Conservation (phyloP, 805 yeast genomes). For the Starmerella sirachaensis region DNA sequence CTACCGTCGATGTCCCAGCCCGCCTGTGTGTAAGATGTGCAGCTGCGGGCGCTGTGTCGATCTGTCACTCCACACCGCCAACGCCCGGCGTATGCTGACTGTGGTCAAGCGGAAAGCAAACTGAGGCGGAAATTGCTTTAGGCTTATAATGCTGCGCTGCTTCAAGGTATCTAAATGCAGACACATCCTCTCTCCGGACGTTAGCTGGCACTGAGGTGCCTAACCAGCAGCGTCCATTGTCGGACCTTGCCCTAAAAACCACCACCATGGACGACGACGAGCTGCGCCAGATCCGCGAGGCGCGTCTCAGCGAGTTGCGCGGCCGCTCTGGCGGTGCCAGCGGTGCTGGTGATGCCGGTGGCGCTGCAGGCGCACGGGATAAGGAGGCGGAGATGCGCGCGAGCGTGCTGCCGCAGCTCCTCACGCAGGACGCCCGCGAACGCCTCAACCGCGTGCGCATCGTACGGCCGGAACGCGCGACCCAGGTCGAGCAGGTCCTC, state of each 20-base stretch:
- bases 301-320: slow-evolving; percentile 78
- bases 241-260: not conserved
- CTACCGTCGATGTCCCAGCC: too few relatives aligned
- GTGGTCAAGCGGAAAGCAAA: too few relatives aligned
- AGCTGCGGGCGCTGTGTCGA: too few relatives aligned
- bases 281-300: slow-evolving; percentile 79
- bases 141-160: too few relatives aligned
- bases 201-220: too few relatives aligned
- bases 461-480: slow-evolving; percentile 85
- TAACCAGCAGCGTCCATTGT: not conserved
- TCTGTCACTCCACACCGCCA: too few relatives aligned
- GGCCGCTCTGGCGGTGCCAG: slow-evolving; percentile 24
- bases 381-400: slow-evolving; percentile 33
- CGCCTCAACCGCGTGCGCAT: slow-evolving; percentile 73
- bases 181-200: too few relatives aligned
- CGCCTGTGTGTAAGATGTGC: too few relatives aligned
- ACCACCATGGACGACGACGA: slow-evolving; percentile 42
- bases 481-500: slow-evolving; percentile 73
- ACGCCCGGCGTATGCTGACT: too few relatives aligned
- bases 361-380: not conserved
- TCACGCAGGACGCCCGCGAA: slow-evolving; percentile 77
- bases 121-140: too few relatives aligned
- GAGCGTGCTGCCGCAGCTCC: slow-evolving; percentile 46
- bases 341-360: slow-evolving; percentile 6
- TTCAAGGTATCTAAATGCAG: too few relatives aligned